Evolutionary conservation across 305 asterid species (phyloP), one percentile per base, ranked within the genome.

Genomic region (Striga hermonthica): DNA sequence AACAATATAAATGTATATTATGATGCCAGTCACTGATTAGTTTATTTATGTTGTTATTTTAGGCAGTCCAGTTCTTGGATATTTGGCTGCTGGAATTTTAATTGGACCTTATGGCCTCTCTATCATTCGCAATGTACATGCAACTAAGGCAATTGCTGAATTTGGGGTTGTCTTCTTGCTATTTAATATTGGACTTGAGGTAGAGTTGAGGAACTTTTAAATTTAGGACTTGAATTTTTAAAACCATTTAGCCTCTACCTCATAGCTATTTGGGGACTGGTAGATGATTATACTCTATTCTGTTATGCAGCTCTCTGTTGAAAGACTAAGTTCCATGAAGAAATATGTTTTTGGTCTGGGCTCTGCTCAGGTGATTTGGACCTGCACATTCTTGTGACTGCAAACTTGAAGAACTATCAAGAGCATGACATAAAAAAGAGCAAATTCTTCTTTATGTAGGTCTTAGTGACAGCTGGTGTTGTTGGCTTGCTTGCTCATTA

Each of bases 51-150:
- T 62, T 72, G 71, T 72, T 65, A 76, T 69, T 82, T 60, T 74
- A 94, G 98, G 98, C 43, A 94, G 99, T 73, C 96, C 99, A 67
- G 98, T 94, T 63, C 99, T 94, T 71, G 99, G 99, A 64, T 94
- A 88, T 80, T 84, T 94, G 71, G 91, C 96, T 80, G 99, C 98
- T 86, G 99, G 99, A 62, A 94, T 94, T 80, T 83, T 94, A 72
- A 94, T 94, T 78, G 99, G 99, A 64, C 99, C 99, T 22, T 94
- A 90, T 73, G 99, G 99, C 75, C 86, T 90, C 76, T 94, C 99
- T 63, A 90, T 94, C 64, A 94, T 94, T 75, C 97, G 87, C 71
- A 82, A 94, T 80, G 98, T 94, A 63, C 98, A 94, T 76, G 99
- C 76, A 69, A 90, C 98, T 48, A 94, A 90, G 82, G 96, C 99